Base-by-base conservation (phyloP, 192 early-diverging fungal genomes). In the Tieghemiomyces parasiticus region DNA sequence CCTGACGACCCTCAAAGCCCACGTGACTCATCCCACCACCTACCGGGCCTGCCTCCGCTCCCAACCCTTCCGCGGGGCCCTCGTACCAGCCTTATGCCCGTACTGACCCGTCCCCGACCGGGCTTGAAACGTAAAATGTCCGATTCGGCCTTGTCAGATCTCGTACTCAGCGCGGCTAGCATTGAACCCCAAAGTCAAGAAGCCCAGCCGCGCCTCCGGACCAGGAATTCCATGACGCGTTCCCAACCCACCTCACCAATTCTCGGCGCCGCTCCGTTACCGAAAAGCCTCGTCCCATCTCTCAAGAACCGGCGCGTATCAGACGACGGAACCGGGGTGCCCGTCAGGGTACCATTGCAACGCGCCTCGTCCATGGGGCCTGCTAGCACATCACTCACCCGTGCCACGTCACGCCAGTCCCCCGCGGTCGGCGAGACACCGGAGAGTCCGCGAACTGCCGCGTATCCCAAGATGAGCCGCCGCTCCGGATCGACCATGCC, bases 121-220 rank as follows among this genome's bases (percentile, higher is more conserved):
- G 22, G 12, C 49, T 28, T 50, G 49, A 50, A 50, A 26, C 49
- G 49, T 25, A 50, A 50, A 50, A 12, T 50, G 26, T 50, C 49
- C 20, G 49, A 50, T 22, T 50, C 49, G 26, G 49, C 26, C 3
- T 25, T 50, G 20, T 50, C 49, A 25, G 22, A 42, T 16, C 38
- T 42, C 38, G 16, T 42, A 6, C 38, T 42, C 38, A 6, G 38
- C 16, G 8, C 6, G 16, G 8, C 6, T 6, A 10, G 8, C 38
- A 42, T 16, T 42, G 38, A 42, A 42, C 38, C 38, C 8, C 8
- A 42, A 42, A 10, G 38, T 16, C 38, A 16, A 42, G 8, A 6
- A 16, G 16, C 38, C 38, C 8, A 42, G 6, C 8, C 16, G 8
- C 38, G 8, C 38, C 8, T 10, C 6, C 6, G 16, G 16, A 6